A percentile compares a stretch with the other conserved stretches of the same genome.
Evolutionary conservation across 2,329 filamentous ascomycete species (phyloP).

Genomic region (Waltergamsia citrina): DNA sequence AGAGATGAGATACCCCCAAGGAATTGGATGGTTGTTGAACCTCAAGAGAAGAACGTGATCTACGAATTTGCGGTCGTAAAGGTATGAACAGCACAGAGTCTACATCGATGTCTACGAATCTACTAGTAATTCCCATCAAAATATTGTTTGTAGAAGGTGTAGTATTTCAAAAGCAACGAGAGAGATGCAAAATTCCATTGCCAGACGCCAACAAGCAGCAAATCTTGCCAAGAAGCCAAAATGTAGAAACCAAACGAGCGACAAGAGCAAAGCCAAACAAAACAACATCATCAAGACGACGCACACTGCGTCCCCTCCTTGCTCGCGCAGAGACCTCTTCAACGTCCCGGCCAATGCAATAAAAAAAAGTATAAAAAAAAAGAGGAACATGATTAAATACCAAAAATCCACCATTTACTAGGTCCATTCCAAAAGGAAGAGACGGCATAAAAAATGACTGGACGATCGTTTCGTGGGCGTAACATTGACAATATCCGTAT

Average conservation of each 20-base stretch:
- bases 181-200: constrained; percentile 4
- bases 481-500: too few relatives aligned
- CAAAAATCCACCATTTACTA: too few relatives aligned
- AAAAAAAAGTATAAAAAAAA: too few relatives aligned
- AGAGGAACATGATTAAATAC: too few relatives aligned
- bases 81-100: not conserved
- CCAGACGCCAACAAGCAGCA: constrained; percentile 5
- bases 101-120: not conserved
- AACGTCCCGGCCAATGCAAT: too few relatives aligned
- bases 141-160: not conserved
- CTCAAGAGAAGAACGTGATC: not conserved
- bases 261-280: not conserved
- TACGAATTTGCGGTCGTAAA: not conserved
- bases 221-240: constrained; percentile 2
- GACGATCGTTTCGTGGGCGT: too few relatives aligned
- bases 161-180: too few relatives aligned
- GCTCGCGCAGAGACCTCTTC: too few relatives aligned
- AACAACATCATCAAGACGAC: not conserved
- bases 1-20: constrained; percentile 2
- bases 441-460: too few relatives aligned
- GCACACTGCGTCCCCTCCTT: not conserved
- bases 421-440: too few relatives aligned
- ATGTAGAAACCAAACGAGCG: constrained; percentile 3
- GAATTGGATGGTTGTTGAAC: constrained; percentile 1
- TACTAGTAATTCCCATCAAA: not conserved